A percentile compares a stretch with the other conserved stretches of the same genome.
Conservation (phyloP, 2,329 filamentous ascomycete genomes). For the Aspergillus sp. region DNA sequence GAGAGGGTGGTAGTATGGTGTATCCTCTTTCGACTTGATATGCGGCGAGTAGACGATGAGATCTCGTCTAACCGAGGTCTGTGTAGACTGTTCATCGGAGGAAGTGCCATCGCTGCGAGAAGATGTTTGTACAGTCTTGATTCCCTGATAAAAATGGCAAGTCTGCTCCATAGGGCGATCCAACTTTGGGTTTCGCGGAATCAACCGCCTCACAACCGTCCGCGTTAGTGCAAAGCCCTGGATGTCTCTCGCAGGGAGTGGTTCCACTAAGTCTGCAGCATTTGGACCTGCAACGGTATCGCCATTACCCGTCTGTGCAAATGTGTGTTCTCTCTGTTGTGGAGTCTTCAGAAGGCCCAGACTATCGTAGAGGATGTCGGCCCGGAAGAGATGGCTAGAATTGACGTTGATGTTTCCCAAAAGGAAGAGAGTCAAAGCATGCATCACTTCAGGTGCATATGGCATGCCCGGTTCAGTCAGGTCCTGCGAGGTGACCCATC, state of each 20-base stretch:
- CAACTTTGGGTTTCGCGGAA: conserved; percentile 76
- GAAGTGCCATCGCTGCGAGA: conserved; percentile 11
- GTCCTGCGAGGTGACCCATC: conserved; percentile 34
- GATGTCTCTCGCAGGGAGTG: conserved; percentile 22
- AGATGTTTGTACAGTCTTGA: background rate
- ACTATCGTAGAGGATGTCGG: conserved; percentile 59
- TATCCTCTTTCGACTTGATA: conserved; percentile 54
- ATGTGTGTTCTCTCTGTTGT: conserved; percentile 28
- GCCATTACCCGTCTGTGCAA: conserved; percentile 6
- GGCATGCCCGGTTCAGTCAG: conserved; percentile 23
- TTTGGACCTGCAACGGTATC: background rate
- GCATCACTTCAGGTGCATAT: conserved; percentile 30
- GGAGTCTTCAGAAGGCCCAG: conserved; percentile 33
- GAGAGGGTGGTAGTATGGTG: conserved; percentile 86
- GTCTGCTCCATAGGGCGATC: conserved; percentile 79
- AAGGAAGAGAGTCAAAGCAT: conserved; percentile 50
- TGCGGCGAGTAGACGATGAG: conserved; percentile 80
- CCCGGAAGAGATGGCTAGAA: conserved; percentile 57
- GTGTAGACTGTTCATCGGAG: background rate
- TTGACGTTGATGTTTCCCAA: conserved; percentile 57
- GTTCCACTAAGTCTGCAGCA: conserved; percentile 7
- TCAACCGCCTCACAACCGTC: conserved; percentile 70
- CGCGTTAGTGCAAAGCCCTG: conserved; percentile 49
- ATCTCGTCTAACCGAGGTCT: background rate
- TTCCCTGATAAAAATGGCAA: conserved; percentile 63